A percentile compares a stretch with the other conserved stretches of the same genome.
Evolutionary conservation across 495 filamentous ascomycete species (phyloP).

Genomic region (Podospora comata): DNA sequence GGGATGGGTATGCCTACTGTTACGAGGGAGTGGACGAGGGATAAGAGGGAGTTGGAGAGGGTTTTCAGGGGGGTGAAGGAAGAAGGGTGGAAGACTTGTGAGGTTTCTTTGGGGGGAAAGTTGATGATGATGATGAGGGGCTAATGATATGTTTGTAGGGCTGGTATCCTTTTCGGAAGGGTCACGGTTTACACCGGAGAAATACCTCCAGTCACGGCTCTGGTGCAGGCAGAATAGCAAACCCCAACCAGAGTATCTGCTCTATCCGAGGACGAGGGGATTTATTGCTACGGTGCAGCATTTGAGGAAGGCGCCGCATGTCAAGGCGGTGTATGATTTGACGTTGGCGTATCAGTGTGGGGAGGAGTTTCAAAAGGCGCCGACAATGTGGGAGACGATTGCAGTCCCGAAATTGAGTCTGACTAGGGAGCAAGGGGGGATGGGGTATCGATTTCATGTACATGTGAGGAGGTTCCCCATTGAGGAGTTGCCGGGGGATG

Average conservation of each 20-base stretch:
- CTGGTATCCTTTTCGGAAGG: constrained; percentile 59
- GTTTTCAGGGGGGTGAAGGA: constrained; percentile 50
- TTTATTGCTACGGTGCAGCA: constrained; percentile 55
- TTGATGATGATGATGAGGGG: neutral
- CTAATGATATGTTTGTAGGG: constrained; percentile 36
- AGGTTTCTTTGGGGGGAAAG: constrained; percentile 16
- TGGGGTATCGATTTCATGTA: constrained; percentile 49
- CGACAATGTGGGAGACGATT: constrained; percentile 52
- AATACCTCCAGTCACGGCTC: constrained; percentile 45
- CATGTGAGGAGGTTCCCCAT: constrained; percentile 48
- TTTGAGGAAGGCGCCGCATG: constrained; percentile 47
- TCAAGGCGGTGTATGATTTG: constrained; percentile 58
- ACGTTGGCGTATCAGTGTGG: constrained; percentile 53
- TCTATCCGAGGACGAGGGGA: constrained; percentile 56
- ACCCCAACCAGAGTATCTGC: constrained; percentile 49
- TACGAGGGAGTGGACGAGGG: constrained; percentile 52
- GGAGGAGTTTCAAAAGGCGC: constrained; percentile 45
- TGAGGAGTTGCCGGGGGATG: constrained; percentile 45
- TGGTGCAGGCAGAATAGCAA: constrained; percentile 49
- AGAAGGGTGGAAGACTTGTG: constrained; percentile 54
- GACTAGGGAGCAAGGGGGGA: constrained; percentile 1
- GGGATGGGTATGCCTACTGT: constrained; percentile 61
- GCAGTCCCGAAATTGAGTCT: constrained; percentile 36
- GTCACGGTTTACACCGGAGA: constrained; percentile 52
- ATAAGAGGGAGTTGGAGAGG: constrained; percentile 51